A percentile compares a stretch with the other conserved stretches of the same genome.
phyloP scores from a whole-genome alignment of 2,329 filamentous ascomycete species.

The Piedraia hortae region DNA sequence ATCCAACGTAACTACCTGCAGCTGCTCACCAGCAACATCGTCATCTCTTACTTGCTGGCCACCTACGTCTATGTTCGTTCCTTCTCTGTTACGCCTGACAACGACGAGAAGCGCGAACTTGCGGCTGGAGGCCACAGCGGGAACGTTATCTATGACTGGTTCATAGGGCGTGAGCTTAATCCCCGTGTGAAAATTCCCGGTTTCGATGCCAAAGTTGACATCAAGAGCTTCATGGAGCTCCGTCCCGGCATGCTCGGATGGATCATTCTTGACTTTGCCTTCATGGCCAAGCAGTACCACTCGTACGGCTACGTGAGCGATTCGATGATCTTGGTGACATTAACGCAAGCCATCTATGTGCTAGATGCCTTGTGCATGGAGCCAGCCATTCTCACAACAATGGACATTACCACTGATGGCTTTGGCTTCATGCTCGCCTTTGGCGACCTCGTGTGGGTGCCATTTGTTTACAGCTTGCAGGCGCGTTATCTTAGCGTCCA shows the following conservation, averaged over 20 bases:
- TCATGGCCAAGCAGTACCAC: constrained; percentile 67
- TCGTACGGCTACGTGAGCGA: constrained; percentile 62
- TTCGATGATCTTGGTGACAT: constrained; percentile 53
- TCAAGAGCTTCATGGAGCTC: constrained; percentile 74
- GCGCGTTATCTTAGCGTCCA: constrained; percentile 61
- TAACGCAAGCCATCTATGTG: constrained; percentile 57
- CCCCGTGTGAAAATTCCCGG: constrained; percentile 55
- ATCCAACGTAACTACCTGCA: constrained; percentile 78
- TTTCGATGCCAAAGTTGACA: constrained; percentile 51
- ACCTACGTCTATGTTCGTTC: constrained; percentile 58
- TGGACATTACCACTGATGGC: constrained; percentile 78
- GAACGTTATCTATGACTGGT: constrained; percentile 84
- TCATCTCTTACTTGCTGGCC: constrained; percentile 46
- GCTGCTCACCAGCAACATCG: constrained; percentile 54
- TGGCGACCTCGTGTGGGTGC: constrained; percentile 78
- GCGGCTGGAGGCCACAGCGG: constrained; percentile 58
- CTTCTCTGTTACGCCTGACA: constrained; percentile 54
- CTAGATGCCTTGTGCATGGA: constrained; percentile 74
- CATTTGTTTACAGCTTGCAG: constrained; percentile 67
- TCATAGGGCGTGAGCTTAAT: constrained; percentile 86
- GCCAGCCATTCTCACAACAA: constrained; percentile 66
- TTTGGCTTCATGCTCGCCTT: constrained; percentile 91
- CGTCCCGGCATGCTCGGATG: constrained; percentile 79
- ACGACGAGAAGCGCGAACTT: constrained; percentile 45
- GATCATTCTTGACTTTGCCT: constrained; percentile 62